phyloP scores from a whole-genome alignment of 2,329 filamentous ascomycete species.

The Apiospora koreana region DNA sequence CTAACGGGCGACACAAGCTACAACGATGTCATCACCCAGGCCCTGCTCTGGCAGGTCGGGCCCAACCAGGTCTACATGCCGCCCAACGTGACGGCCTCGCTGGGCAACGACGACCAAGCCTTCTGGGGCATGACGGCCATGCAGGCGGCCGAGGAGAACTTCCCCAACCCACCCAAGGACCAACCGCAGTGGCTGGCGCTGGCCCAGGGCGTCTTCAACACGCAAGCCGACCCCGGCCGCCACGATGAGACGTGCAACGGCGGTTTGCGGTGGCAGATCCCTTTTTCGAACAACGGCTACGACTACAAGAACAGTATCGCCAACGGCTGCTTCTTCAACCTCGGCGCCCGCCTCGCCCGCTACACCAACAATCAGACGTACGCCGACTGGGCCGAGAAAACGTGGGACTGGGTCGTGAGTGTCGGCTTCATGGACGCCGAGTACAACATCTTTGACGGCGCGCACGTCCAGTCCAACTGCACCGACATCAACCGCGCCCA shows the following conservation, averaged over 20 bases:
- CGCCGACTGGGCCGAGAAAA: constrained; percentile 58
- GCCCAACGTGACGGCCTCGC: constrained; percentile 38
- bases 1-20: constrained; percentile 54
- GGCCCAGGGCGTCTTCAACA: constrained; percentile 66
- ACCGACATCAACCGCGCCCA: constrained; percentile 51
- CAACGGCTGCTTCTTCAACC: constrained; percentile 51
- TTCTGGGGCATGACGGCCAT: constrained; percentile 69
- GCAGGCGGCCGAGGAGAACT: constrained; percentile 62
- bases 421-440: constrained; percentile 48
- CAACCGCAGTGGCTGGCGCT: constrained; percentile 64
- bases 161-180: constrained; percentile 52
- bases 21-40: constrained; percentile 49
- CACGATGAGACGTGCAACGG: constrained; percentile 63
- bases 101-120: constrained; percentile 58
- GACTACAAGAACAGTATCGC: constrained; percentile 43
- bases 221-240: constrained; percentile 53
- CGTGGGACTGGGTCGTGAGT: constrained; percentile 55
- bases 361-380: constrained; percentile 68
- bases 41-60: constrained; percentile 47
- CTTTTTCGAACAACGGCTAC: constrained; percentile 57
- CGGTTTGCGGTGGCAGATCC: constrained; percentile 70
- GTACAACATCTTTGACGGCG: constrained; percentile 52
- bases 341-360: constrained; percentile 58
- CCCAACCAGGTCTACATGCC: constrained; percentile 50
- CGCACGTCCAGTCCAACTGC: constrained; percentile 45